Evolutionary conservation across 352 stramenopile species (phyloP), one percentile per base, ranked within the genome.

Genomic region (Pythium volutum): DNA sequence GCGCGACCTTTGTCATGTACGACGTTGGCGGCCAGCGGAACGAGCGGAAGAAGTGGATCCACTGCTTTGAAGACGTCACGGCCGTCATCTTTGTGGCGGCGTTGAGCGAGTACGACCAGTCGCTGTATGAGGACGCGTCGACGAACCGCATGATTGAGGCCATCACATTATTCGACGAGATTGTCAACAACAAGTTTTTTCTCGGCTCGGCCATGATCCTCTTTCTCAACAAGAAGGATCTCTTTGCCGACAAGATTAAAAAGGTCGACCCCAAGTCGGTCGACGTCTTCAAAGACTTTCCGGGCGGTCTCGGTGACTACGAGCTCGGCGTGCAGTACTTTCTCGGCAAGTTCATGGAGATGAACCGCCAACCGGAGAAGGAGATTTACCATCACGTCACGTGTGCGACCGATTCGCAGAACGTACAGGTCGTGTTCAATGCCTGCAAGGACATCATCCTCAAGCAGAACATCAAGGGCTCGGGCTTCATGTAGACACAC

Each of bases 181-280:
- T 98, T 66, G 85, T 95, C 50, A 97, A 97, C 69, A 98, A 98
- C 77, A 87, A 92, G 55, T 93, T 97, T 67, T 98, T 98, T 70
- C 64, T 80, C 34, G 86, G 93, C 56, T 97, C 94, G 18, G 88
- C 83, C 39, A 98, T 98, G 76, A 98, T 98, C 62, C 74, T 98
- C 43, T 98, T 98, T 71, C 71, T 98, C 16, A 98, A 98, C 84
- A 98, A 98, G 79, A 96, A 96, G 66, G 96, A 98, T 77, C 71
- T 98, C 38, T 98, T 98, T 67, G 85, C 95, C 65, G 89, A 98
- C 73, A 98, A 98, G 80, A 98, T 98, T 68, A 93, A 95, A 69
- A 88, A 91, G 33, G 84, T 96, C 22, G 85, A 98, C 66, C 97
- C 97, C 25, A 97, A 96, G 70, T 83, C 77, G 38, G 76, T 95